A percentile compares a stretch with the other conserved stretches of the same genome.
phyloP scores from a whole-genome alignment of 305 asterid species.

The Solanum aculeatissimum region DNA sequence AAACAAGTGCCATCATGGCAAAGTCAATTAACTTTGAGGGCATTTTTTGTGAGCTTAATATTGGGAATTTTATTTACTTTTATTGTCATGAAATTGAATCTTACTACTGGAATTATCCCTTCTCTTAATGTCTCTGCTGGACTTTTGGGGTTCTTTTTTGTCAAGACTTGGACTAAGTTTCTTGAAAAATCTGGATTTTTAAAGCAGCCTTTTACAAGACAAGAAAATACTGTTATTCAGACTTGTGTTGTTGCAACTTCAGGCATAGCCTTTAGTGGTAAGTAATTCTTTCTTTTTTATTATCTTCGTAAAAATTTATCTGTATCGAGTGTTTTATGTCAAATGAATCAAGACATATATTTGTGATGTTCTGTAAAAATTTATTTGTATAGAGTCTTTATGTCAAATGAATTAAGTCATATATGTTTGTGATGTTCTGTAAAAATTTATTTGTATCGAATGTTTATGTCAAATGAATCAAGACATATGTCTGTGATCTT shows the following conservation, averaged over 20 bases:
- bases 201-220: conserved; percentile 28
- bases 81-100: conserved; percentile 31
- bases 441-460: not conserved
- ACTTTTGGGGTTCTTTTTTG: conserved; percentile 28
- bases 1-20: conserved; percentile 16
- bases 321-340: not conserved
- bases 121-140: conserved; percentile 41
- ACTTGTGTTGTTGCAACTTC: conserved; percentile 33
- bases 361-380: too few species aligned
- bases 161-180: conserved; percentile 29
- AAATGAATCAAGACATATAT: too few species aligned
- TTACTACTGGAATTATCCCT: conserved; percentile 34
- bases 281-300: not conserved
- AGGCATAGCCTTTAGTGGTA: conserved; percentile 35
- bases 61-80: conserved; percentile 24
- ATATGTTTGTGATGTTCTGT: too few species aligned
- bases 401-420: too few species aligned
- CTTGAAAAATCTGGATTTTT: conserved; percentile 20
- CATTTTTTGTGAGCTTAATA: conserved; percentile 24
- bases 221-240: conserved; percentile 32
- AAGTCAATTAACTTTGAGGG: conserved; percentile 22
- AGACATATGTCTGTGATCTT: too few species aligned
- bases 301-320: not conserved
- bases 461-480: not conserved
- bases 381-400: not conserved